A percentile compares a stretch with the other conserved stretches of the same genome.
Evolutionary conservation across 2,329 filamentous ascomycete genomes (phyloP).

Genomic region (Pyrenochaeta sp.): DNA sequence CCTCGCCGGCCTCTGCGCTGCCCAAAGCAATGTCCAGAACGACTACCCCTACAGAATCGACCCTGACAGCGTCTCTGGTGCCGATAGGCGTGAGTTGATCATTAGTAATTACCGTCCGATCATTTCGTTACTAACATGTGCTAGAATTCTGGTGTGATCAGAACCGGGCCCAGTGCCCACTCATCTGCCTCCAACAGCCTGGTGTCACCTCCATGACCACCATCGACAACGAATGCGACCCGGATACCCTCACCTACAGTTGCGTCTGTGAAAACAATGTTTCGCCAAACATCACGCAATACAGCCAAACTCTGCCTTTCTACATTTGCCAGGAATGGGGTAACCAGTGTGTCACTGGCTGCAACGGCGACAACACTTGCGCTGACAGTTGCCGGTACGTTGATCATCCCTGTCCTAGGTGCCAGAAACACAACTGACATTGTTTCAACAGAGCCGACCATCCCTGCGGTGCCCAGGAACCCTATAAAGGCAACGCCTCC

Average conservation of each 20-base stretch:
- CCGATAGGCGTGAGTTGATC: constrained; percentile 60
- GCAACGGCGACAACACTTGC: constrained; percentile 66
- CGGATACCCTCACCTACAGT: constrained; percentile 68
- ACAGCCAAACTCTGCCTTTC: constrained; percentile 79
- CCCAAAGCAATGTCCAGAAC: constrained; percentile 49
- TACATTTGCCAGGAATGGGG: constrained; percentile 77
- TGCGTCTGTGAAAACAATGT: constrained; percentile 74
- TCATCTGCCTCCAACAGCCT: constrained; percentile 72
- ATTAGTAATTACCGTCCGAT: neutral
- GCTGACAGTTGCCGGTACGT: constrained; percentile 63
- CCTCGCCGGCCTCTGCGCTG: constrained; percentile 60
- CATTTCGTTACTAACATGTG: constrained; percentile 22
- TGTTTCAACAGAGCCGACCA: constrained; percentile 58
- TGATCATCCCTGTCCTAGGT: neutral
- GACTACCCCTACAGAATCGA: constrained; percentile 62
- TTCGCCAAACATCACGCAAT: constrained; percentile 76
- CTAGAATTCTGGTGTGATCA: constrained; percentile 70
- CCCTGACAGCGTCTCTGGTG: constrained; percentile 64
- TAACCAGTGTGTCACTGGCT: constrained; percentile 69
- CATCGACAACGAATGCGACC: constrained; percentile 70
- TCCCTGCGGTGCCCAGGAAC: constrained; percentile 75
- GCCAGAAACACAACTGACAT: constrained; percentile 7
- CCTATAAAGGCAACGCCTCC: constrained; percentile 66
- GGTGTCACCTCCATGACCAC: constrained; percentile 55
- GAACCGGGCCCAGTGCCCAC: constrained; percentile 70